Conservation (phyloP, 306 rosid species). For the Luffa aegyptiaca region DNA sequence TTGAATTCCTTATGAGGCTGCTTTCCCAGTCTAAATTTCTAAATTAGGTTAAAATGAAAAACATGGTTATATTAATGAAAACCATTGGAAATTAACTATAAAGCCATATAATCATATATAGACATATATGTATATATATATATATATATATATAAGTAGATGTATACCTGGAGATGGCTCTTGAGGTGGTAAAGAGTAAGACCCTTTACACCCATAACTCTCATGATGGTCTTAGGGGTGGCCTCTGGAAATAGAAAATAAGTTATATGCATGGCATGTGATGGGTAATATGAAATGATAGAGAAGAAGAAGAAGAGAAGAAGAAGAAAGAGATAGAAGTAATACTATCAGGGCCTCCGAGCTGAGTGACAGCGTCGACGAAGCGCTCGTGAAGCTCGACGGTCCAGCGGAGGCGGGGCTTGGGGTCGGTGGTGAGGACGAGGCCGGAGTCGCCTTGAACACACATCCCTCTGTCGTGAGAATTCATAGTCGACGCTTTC, state of each 20-base stretch:
- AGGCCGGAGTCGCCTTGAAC: slow-evolving; percentile 97
- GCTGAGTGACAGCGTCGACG: slow-evolving; percentile 97
- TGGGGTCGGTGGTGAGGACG: slow-evolving; percentile 98
- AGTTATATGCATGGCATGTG: neutral
- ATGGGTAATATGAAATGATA: neutral
- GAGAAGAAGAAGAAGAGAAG: neutral
- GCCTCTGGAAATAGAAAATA: slow-evolving; percentile 48
- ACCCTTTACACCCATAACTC: slow-evolving; percentile 99
- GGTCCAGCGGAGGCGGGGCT: slow-evolving; percentile 98
- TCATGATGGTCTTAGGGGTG: slow-evolving; percentile 96
- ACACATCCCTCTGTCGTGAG: slow-evolving; percentile 89
- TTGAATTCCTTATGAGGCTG: slow-evolving; percentile 99
- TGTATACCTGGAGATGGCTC: slow-evolving; percentile 91
- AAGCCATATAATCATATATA: no score
- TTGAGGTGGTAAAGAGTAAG: slow-evolving; percentile 99
- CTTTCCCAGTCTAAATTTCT: slow-evolving; percentile 99
- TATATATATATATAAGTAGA: no score
- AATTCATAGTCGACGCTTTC: slow-evolving; percentile 96
- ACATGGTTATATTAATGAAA: no score
- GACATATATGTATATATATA: no score
- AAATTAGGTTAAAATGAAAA: slow-evolving; percentile 19
- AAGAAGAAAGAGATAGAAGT: neutral
- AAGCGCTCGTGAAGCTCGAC: slow-evolving; percentile 97
- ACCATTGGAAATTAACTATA: no score
- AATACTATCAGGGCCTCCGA: slow-evolving; percentile 96